Base-by-base conservation (phyloP, 208 protist genomes). In the Herpetomonas tarakana region DNA sequence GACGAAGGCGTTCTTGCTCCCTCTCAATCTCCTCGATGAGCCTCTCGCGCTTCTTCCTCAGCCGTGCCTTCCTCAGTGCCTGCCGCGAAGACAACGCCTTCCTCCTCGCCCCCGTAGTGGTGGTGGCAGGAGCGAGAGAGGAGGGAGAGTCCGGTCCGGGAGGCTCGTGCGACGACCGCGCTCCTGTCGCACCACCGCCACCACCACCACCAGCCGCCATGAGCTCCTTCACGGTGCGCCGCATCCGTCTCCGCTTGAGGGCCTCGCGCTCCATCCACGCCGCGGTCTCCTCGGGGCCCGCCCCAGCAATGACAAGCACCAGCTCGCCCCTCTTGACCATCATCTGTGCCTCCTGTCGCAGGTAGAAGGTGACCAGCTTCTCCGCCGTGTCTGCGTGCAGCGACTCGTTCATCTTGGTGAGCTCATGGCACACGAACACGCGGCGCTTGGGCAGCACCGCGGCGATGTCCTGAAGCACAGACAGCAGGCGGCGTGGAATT, bases 391-490 rank as follows among this genome's bases (percentile, higher is more conserved):
- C 87, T 18, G 81, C 78, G 71, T 96, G 91, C 31, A 93, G 52
- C 1, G 91, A 91, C 54, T 96, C 91, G 71, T 96, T 91, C 58
- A 94, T 46, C 71, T 96, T 96, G 25, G 91, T 96, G 41, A 96
- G 69, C 65, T 96, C 91, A 56, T 96, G 91, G 11, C 74, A 68
- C n/a, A 96, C 57, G 53, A 80, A 76, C 11, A 96, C 83, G 24
- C 80, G 81, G n/a, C 91, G 73, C 19, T 73, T 52, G 6, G 91
- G 87, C 35, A 91, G 29, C 4, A 92, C 64, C 2, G 78, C 55
- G 0, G 85, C 87, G 31, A 96, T 91, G 59, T 96, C 91, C 54
- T 88, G 79, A 61, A 96, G 65, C 61, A 92, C 83, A 39, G 65
- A 28, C 44, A 94, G 53, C 39, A 96, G 66, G 22, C 91, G 83